Evolutionary conservation across 2,329 filamentous ascomycete species (phyloP), one percentile per base, ranked within the genome.

Genomic region (Gliomastix tumulicola): DNA sequence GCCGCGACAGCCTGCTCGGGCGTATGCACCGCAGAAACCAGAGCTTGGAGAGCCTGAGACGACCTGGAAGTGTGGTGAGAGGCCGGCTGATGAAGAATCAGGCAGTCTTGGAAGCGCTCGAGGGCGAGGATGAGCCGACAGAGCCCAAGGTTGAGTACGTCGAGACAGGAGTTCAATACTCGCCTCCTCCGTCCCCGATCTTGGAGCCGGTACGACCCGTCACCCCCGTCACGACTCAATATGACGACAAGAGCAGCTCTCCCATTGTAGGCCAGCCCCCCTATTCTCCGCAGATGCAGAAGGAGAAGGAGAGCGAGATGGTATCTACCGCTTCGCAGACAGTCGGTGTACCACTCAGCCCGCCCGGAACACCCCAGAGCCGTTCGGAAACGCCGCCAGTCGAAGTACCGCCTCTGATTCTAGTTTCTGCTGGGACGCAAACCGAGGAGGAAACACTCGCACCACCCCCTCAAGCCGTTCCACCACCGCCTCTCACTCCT

Each of bases 151-250:
- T 35, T 12, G 31, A 23, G 10, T 94, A 92, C 63, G 74, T 76
- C 27, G 85, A 94, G 51, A 74, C 73, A n/a, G 85, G 81, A 4
- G 71, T 87, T 21, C 89, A 96, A 56, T 92, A 76, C 51, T 92
- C 88, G 22, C 88, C 88, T 32, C 87, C 87, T 3, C 72, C 82
- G 4, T 94, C 88, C 3, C 87, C 87, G 2, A 69, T 67, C 47
- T 38, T 69, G 6, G 42, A 52, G 9, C 56, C 67, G 1, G 47
- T 46, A 34, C 64, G 67, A 45, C 54, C 63, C 13, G 48, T 62
- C 13, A 63, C 61, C 2, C 61, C 65, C 15, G 64, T 68, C 33
- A 65, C 56, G 42, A 54, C 59, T 3, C 51, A 55, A 9, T 66
- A 71, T 8, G 32, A 59, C 4, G 72, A 76, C 18, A 22, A 77